Conservation (phyloP, 2,329 filamentous ascomycete species). For the Paracorniculantispora psalliotae region DNA sequence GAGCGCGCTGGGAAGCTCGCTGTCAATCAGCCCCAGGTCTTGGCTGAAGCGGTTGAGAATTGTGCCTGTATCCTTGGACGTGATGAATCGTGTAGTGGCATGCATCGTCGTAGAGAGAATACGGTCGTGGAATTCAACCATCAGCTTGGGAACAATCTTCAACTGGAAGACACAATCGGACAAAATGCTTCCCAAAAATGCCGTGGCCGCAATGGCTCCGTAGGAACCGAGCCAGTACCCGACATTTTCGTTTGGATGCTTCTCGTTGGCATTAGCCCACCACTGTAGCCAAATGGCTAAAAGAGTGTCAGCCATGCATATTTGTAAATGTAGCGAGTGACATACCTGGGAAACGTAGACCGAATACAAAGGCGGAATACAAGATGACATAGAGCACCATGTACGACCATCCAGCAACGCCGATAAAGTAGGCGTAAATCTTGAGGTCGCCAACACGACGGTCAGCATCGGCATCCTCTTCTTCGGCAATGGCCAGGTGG, state of each 20-base stretch:
- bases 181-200: slow-evolving; percentile 14
- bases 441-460: slow-evolving; percentile 17
- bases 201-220: slow-evolving; percentile 15
- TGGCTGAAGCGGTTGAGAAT: slow-evolving; percentile 36
- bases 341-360: slow-evolving; percentile 20
- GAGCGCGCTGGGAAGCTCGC: slow-evolving; percentile 29
- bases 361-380: slow-evolving; percentile 19
- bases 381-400: slow-evolving; percentile 18
- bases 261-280: slow-evolving; percentile 22
- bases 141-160: slow-evolving; percentile 24
- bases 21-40: slow-evolving; percentile 35
- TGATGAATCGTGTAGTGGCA: slow-evolving; percentile 32
- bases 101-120: slow-evolving; percentile 27
- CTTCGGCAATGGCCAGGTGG: slow-evolving; percentile 14
- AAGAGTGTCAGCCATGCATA: neutral
- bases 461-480: slow-evolving; percentile 10
- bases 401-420: slow-evolving; percentile 16
- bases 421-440: slow-evolving; percentile 19
- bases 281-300: slow-evolving; percentile 24
- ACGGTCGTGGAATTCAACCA: slow-evolving; percentile 19
- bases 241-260: slow-evolving; percentile 18
- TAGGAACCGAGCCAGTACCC: slow-evolving; percentile 22
- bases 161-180: slow-evolving; percentile 19
- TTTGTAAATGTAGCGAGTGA: neutral
- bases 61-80: slow-evolving; percentile 30